Conservation (phyloP, 768 basidiomycete genomes). For the Strobilomyces dryophilus region DNA sequence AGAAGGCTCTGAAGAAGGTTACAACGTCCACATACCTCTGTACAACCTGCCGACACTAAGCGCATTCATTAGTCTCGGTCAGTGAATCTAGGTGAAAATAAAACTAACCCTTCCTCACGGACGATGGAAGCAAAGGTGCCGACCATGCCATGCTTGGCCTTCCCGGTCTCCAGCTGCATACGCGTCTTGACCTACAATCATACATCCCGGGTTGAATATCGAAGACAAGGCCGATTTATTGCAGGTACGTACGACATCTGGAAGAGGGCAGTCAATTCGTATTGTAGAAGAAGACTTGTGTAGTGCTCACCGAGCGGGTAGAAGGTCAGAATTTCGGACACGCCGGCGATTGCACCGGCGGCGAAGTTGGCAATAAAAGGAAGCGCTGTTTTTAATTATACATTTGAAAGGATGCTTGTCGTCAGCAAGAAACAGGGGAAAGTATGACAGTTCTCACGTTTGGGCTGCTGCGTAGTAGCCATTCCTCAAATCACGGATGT, state of each 20-base stretch:
- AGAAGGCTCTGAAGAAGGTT: background rate
- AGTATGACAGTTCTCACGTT: constrained; percentile 20
- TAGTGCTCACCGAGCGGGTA: constrained; percentile 78
- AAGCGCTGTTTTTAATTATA: constrained; percentile 47
- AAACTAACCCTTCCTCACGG: constrained; percentile 80
- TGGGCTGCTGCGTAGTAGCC: constrained; percentile 31
- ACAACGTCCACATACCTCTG: constrained; percentile 50
- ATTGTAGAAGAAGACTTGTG: background rate
- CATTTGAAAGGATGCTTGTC: constrained; percentile 1
- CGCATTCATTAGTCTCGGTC: background rate
- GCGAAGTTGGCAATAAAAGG: constrained; percentile 88
- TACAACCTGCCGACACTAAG: constrained; percentile 77
- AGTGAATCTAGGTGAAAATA: background rate
- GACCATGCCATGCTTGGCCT: constrained; percentile 68
- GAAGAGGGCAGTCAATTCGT: constrained; percentile 3
- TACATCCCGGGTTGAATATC: constrained; percentile 2
- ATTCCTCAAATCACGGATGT: constrained; percentile 11
- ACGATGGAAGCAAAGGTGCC: constrained; percentile 82
- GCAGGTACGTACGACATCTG: constrained; percentile 75
- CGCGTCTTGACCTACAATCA: constrained; percentile 85
- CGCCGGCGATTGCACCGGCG: constrained; percentile 94
- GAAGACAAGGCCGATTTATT: background rate
- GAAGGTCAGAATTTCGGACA: constrained; percentile 78
- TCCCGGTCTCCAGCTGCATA: constrained; percentile 93
- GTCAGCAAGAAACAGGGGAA: background rate